Percentiles rank a stretch among this genome's conserved stretches.
Evolutionary conservation across 352 stramenopile species (phyloP).

Genomic region (Phytophthora agathidicida): DNA sequence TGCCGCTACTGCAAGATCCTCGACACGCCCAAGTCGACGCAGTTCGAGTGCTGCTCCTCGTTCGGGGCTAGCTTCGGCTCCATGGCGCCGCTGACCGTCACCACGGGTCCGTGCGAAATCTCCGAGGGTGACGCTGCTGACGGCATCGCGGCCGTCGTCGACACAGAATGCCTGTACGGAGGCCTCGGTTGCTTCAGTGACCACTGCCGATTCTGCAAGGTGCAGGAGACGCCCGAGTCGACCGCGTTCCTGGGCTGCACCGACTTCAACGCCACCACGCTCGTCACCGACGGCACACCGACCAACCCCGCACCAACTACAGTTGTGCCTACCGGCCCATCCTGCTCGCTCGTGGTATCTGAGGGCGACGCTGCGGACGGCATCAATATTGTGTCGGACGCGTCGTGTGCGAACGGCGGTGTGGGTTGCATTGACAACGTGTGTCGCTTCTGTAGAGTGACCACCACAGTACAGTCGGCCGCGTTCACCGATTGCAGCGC

Average conservation of each 20-base stretch:
- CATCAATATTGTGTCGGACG: constrained; percentile 35
- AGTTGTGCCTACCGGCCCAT: background rate
- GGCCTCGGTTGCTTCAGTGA: constrained; percentile 47
- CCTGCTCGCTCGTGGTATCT: constrained; percentile 12
- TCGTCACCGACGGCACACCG: constrained; percentile 12
- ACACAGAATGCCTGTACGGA: constrained; percentile 36
- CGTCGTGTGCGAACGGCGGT: constrained; percentile 30
- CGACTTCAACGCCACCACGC: constrained; percentile 12
- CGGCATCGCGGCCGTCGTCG: constrained; percentile 35
- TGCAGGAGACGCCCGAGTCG: constrained; percentile 35
- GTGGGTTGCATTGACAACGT: constrained; percentile 42
- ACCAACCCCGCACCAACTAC: constrained; percentile 5
- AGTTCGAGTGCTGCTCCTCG: constrained; percentile 37
- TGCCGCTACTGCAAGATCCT: constrained; percentile 49
- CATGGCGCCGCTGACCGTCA: constrained; percentile 16
- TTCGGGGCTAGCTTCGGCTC: constrained; percentile 31
- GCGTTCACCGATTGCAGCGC: constrained; percentile 23
- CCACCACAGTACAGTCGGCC: constrained; percentile 37
- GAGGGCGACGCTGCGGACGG: constrained; percentile 31
- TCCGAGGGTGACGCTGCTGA: constrained; percentile 30
- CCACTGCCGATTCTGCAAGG: constrained; percentile 51
- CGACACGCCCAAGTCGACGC: constrained; percentile 38
- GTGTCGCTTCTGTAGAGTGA: constrained; percentile 46
- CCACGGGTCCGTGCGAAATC: constrained; percentile 26
- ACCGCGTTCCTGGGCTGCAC: constrained; percentile 22